These are phyloP conservation scores for Tricholoma saponaceum DNA, from an alignment of 768 basidiomycete species.

Conservation along the genomic window DNA sequence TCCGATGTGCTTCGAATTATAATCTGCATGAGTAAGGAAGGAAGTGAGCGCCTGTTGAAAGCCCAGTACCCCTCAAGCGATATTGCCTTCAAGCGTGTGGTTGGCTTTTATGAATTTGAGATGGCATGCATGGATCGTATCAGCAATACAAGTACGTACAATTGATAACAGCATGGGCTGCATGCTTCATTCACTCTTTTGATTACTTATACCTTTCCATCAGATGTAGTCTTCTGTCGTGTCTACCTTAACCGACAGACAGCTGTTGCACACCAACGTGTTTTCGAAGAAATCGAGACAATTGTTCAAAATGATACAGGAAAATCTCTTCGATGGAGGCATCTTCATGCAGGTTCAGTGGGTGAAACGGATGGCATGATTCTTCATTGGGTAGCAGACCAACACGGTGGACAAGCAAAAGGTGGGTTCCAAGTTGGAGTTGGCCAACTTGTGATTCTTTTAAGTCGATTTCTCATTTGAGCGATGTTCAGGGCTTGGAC, in stretches of 20 bases:
- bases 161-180: background rate
- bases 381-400: constrained; percentile 15
- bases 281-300: constrained; percentile 7
- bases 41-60: constrained; percentile 12
- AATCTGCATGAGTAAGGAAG: constrained; percentile 20
- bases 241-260: constrained; percentile 9
- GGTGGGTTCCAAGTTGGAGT: constrained; percentile 4
- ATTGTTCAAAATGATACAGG: constrained; percentile 20
- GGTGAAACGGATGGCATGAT: constrained; percentile 14
- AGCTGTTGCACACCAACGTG: constrained; percentile 15
- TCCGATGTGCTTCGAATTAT: constrained; percentile 12
- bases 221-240: background rate
- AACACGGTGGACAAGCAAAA: constrained; percentile 21
- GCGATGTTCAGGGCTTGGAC: constrained; percentile 15
- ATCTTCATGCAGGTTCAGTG: constrained; percentile 12
- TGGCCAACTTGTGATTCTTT: background rate
- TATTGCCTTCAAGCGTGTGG: constrained; percentile 20
- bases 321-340: constrained; percentile 13
- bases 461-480: background rate
- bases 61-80: constrained; percentile 22
- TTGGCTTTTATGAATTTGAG: constrained; percentile 25
- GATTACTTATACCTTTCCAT: background rate
- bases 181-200: background rate
- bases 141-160: constrained; percentile 13
- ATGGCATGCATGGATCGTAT: constrained; percentile 15